phyloP scores from a whole-genome alignment of 495 filamentous ascomycete genomes.

The Hyaloscypha variabilis region DNA sequence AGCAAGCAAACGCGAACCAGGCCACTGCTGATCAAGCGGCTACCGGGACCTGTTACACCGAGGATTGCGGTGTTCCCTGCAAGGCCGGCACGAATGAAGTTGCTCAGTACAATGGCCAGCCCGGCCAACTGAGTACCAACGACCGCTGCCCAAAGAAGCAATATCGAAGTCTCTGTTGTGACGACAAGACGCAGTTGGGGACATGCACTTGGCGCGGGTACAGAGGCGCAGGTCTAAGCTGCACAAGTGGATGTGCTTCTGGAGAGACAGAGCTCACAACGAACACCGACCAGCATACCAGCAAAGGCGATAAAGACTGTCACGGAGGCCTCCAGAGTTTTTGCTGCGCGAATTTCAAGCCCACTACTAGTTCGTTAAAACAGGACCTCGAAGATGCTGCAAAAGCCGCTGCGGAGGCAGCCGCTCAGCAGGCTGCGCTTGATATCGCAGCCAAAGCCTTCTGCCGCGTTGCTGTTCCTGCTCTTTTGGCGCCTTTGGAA shows the following conservation, averaged over 20 bases:
- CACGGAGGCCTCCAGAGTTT: constrained; percentile 30
- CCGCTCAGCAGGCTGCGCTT: constrained; percentile 27
- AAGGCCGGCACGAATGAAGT: too few species aligned
- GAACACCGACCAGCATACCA: constrained; percentile 28
- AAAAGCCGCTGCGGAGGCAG: constrained; percentile 16
- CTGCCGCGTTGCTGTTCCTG: constrained; percentile 32
- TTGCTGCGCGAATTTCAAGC: constrained; percentile 23
- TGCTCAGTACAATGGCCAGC: too few species aligned
- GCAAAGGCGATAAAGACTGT: constrained; percentile 14
- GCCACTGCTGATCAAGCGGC: too few species aligned
- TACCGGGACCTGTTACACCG: too few species aligned
- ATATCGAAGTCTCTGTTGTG: constrained; percentile 12
- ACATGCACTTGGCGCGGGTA: constrained; percentile 31
- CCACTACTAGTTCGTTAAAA: too few species aligned
- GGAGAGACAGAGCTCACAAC: constrained; percentile 30
- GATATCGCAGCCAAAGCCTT: background rate
- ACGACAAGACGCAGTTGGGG: constrained; percentile 27
- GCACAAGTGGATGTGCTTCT: constrained; percentile 28
- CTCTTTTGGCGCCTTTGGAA: constrained; percentile 32
- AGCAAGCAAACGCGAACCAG: too few species aligned
- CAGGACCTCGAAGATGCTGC: too few species aligned
- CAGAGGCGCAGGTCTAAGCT: constrained; percentile 20
- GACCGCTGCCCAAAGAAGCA: background rate
- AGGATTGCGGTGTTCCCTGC: too few species aligned
- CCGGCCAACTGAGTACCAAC: too few species aligned